Percentiles rank a stretch among this genome's conserved stretches.
These are phyloP conservation scores for Bidens hawaiensis DNA, from an alignment of 140 eudicot genomes.

Conservation along the genomic window DNA sequence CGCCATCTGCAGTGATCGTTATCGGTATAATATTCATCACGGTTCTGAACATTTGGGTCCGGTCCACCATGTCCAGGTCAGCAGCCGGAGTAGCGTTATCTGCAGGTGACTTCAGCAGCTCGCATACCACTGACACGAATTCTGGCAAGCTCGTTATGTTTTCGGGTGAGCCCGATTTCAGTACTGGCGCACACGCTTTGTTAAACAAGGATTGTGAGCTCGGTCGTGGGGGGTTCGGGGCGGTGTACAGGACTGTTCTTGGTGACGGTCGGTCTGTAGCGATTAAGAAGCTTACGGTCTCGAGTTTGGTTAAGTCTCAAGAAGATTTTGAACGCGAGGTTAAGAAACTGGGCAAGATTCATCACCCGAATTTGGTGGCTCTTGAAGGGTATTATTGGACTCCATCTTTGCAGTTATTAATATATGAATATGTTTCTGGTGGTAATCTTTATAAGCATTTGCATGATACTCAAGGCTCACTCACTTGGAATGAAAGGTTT, in stretches of 20 bases:
- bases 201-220: conserved; percentile 91
- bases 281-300: conserved; percentile 81
- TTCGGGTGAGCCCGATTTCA: conserved; percentile 78
- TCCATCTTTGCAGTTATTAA: conserved; percentile 75
- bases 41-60: conserved; percentile 73
- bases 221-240: conserved; percentile 96
- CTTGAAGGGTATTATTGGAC: conserved; percentile 96
- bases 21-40: conserved; percentile 69
- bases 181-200: conserved; percentile 73
- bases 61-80: conserved; percentile 51
- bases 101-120: conserved; percentile 61
- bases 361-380: conserved; percentile 68
- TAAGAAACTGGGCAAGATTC: conserved; percentile 67
- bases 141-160: conserved; percentile 89
- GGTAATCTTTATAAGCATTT: conserved; percentile 77
- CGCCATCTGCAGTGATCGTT: conserved; percentile 67
- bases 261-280: conserved; percentile 81
- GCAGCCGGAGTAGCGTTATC: conserved; percentile 61
- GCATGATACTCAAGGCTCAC: conserved; percentile 56
- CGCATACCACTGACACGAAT: conserved; percentile 56
- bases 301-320: conserved; percentile 82
- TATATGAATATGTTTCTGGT: conserved; percentile 68
- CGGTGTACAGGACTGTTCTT: conserved; percentile 76
- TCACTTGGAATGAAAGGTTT: conserved; percentile 78
- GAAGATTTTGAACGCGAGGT: conserved; percentile 86